Conservation (phyloP, 805 yeast genomes). For the Zygosaccharomyces bailii region DNA sequence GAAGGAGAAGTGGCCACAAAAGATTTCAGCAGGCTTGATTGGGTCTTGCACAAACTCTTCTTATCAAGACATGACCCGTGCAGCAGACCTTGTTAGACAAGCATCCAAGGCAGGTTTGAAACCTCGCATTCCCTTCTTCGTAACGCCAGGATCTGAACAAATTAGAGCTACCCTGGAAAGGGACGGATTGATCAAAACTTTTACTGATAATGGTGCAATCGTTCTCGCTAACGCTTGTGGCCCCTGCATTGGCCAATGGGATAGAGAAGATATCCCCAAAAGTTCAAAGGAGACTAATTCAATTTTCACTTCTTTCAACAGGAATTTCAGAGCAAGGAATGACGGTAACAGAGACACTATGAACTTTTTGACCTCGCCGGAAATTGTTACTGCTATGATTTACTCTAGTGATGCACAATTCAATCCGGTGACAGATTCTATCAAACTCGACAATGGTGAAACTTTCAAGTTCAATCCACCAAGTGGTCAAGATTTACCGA, state of each 20-base stretch:
- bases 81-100: constrained; percentile 83
- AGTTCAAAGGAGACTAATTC: constrained; percentile 70
- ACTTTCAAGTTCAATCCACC: constrained; percentile 78
- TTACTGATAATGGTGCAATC: constrained; percentile 83
- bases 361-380: constrained; percentile 98
- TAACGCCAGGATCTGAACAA: constrained; percentile 98
- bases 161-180: constrained; percentile 95
- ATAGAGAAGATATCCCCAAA: constrained; percentile 74
- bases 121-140: constrained; percentile 88
- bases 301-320: constrained; percentile 93
- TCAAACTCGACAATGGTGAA: constrained; percentile 65
- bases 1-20: constrained; percentile 79
- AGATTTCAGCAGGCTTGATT: constrained; percentile 87
- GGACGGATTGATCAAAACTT: constrained; percentile 82
- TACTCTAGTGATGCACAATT: constrained; percentile 90
- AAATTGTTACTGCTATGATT: constrained; percentile 94
- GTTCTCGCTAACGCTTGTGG: constrained; percentile 98
- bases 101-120: constrained; percentile 83
- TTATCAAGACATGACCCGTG: constrained; percentile 97
- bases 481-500: constrained; percentile 79
- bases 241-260: constrained; percentile 99
- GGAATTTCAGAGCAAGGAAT: constrained; percentile 96
- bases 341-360: constrained; percentile 97
- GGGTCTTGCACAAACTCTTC: constrained; percentile 99
- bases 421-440: constrained; percentile 87